Evolutionary conservation across 2,329 filamentous ascomycete species (phyloP).

Genomic region (Colletotrichum euphorbiae): DNA sequence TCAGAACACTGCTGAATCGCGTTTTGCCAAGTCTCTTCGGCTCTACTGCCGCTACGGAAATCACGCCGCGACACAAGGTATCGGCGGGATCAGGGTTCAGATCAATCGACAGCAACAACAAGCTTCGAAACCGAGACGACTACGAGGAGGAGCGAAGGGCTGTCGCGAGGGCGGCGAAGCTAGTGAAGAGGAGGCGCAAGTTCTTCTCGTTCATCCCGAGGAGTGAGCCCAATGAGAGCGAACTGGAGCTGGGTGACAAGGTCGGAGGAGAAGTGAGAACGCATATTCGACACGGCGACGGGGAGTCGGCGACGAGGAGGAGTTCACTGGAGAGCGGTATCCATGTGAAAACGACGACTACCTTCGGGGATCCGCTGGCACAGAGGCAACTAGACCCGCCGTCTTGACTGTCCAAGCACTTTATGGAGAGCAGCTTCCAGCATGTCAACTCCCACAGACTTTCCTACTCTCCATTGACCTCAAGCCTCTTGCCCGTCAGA

Average conservation of each 20-base stretch:
- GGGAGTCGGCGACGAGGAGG: not conserved
- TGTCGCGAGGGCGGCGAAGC: slow-evolving; percentile 13
- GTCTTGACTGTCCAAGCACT: too few relatives aligned
- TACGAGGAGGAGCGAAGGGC: slow-evolving; percentile 8
- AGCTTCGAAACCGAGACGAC: slow-evolving; percentile 12
- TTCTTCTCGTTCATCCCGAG: slow-evolving; percentile 17
- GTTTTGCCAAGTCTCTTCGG: slow-evolving; percentile 30
- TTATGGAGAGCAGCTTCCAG: too few relatives aligned
- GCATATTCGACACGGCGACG: slow-evolving; percentile 42
- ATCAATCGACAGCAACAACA: not conserved
- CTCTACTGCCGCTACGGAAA: slow-evolving; percentile 4
- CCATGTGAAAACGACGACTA: slow-evolving; percentile 40
- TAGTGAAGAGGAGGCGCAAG: slow-evolving; percentile 17
- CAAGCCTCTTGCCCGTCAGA: not conserved
- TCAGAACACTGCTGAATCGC: slow-evolving; percentile 47
- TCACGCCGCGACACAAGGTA: slow-evolving; percentile 4
- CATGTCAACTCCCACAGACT: not conserved
- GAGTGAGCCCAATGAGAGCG: slow-evolving; percentile 42
- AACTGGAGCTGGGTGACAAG: slow-evolving; percentile 48
- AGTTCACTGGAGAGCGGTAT: slow-evolving; percentile 39
- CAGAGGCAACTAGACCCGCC: not conserved
- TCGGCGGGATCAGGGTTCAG: slow-evolving; percentile 7
- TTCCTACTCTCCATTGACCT: not conserved
- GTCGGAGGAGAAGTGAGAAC: slow-evolving; percentile 47
- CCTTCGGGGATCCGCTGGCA: slow-evolving; percentile 12